Percentiles rank a stretch among this genome's conserved stretches.
Conservation (phyloP, 2,329 filamentous ascomycete genomes). For the Dissoconium aciculare region DNA sequence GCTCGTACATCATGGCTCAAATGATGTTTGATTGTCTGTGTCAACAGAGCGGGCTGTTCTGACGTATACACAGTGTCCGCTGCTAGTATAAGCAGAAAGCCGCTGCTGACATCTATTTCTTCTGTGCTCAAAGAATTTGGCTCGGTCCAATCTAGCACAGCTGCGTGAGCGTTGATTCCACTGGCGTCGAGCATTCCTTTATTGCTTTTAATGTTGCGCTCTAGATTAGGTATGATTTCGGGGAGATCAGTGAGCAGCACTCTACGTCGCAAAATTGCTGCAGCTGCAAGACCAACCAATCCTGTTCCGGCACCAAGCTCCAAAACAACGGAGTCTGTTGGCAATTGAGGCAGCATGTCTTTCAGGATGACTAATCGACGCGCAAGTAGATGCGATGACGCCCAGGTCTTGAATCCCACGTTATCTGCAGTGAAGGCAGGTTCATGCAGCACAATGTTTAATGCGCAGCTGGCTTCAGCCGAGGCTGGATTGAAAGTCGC, state of each 20-base stretch:
- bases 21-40: conserved; percentile 53
- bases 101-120: conserved; percentile 9
- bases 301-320: conserved; percentile 87
- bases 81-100: conserved; percentile 52
- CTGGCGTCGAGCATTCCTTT: conserved; percentile 36
- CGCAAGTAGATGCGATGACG: conserved; percentile 73
- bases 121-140: conserved; percentile 30
- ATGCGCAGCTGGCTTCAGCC: too few species aligned
- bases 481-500: too few species aligned
- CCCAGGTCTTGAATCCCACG: conserved; percentile 90
- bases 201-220: conserved; percentile 58
- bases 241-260: conserved; percentile 73
- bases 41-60: conserved; percentile 61
- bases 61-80: conserved; percentile 82
- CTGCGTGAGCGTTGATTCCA: conserved; percentile 45
- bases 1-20: conserved; percentile 43
- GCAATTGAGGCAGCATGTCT: conserved; percentile 8
- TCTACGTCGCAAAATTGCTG: conserved; percentile 49
- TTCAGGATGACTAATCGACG: conserved; percentile 43
- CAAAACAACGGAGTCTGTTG: conserved; percentile 31
- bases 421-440: conserved; percentile 78
- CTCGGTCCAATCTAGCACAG: conserved; percentile 57
- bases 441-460: conserved; percentile 61
- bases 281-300: conserved; percentile 74
- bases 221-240: conserved; percentile 66